Percentiles rank a stretch among this genome's conserved stretches.
phyloP scores from a whole-genome alignment of 1,284 basidiomycete genomes.

The Ustilago lituana region DNA sequence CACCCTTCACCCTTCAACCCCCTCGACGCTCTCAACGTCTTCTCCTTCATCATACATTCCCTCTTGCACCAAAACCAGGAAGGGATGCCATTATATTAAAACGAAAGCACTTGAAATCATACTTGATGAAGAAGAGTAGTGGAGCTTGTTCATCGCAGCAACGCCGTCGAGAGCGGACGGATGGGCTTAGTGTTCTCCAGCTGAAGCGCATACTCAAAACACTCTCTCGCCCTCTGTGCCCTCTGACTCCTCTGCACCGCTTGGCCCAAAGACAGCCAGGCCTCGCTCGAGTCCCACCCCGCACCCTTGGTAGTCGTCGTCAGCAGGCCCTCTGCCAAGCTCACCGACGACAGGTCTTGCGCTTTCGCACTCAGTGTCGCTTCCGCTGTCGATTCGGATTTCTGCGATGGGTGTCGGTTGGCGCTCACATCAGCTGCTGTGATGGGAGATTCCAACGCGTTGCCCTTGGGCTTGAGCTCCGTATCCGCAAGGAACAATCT shows the following conservation, averaged over 20 bases:
- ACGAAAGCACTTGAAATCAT: too few species aligned
- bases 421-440: background rate
- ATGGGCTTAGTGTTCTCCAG: constrained; percentile 57
- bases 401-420: constrained; percentile 4
- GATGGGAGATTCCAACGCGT: constrained; percentile 1
- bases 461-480: constrained; percentile 39
- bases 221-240: constrained; percentile 45
- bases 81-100: too few species aligned
- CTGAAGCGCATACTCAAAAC: constrained; percentile 59
- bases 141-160: constrained; percentile 20
- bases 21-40: too few species aligned
- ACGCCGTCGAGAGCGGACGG: constrained; percentile 27
- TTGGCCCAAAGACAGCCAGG: constrained; percentile 61
- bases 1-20: too few species aligned
- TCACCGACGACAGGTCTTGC: constrained; percentile 51
- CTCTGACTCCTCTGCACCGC: constrained; percentile 47
- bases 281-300: constrained; percentile 61
- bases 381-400: constrained; percentile 36
- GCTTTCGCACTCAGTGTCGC: constrained; percentile 40
- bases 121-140: too few species aligned
- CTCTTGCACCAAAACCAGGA: too few species aligned
- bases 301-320: constrained; percentile 49
- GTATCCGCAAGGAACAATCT: constrained; percentile 55
- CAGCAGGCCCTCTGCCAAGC: constrained; percentile 62
- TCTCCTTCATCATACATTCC: too few species aligned